phyloP scores from a whole-genome alignment of 345 rosid genomes.

The Mallotus nudiflorus region DNA sequence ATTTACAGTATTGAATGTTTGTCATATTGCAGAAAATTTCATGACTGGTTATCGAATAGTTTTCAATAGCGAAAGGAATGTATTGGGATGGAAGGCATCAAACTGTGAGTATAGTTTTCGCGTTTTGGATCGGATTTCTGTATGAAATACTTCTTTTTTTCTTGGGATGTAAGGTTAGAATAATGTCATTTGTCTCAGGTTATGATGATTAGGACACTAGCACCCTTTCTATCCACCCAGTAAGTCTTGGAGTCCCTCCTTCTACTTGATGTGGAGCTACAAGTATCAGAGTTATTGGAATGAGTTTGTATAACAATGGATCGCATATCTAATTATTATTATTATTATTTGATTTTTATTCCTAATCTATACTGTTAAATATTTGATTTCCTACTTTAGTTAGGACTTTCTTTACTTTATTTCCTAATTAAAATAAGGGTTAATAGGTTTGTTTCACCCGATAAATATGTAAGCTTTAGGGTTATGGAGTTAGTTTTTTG shows the following conservation, averaged over 20 bases:
- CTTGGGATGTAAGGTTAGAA: background rate
- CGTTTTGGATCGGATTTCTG: background rate
- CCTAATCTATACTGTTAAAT: no score
- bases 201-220: slow-evolving; percentile 28
- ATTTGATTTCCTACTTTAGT: no score
- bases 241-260: slow-evolving; percentile 46
- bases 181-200: slow-evolving; percentile 37
- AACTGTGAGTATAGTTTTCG: slow-evolving; percentile 51
- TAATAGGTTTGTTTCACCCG: no score
- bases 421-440: no score
- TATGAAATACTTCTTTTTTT: background rate
- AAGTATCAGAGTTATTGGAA: no score
- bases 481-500: no score
- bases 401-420: no score
- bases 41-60: slow-evolving; percentile 71
- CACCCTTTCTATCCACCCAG: slow-evolving; percentile 39
- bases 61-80: slow-evolving; percentile 64
- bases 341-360: no score
- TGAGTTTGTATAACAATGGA: no score
- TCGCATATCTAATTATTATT: no score
- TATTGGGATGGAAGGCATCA: slow-evolving; percentile 68
- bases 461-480: no score
- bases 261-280: no score
- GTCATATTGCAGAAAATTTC: slow-evolving; percentile 63
- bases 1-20: slow-evolving; percentile 3